A percentile compares a stretch with the other conserved stretches of the same genome.
Conservation (phyloP, 2,329 filamentous ascomycete genomes). For the Remersonia thermophila region DNA sequence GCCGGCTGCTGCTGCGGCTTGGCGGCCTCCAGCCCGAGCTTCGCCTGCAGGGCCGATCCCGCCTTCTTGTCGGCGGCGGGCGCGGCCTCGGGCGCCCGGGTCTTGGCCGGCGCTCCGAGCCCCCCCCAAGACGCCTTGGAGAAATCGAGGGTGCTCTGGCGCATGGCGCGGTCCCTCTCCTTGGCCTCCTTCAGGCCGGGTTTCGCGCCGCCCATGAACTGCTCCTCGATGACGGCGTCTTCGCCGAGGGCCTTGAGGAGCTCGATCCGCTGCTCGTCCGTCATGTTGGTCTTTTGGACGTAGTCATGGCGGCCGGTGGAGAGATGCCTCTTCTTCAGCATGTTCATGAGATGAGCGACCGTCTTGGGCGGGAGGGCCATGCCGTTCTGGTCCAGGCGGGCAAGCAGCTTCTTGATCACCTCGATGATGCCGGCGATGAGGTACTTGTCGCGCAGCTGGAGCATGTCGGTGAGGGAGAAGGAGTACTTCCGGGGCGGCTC, state of each 20-base stretch:
- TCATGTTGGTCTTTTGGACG: constrained; percentile 65
- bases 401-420: constrained; percentile 72
- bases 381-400: constrained; percentile 63
- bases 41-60: constrained; percentile 26
- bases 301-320: constrained; percentile 36
- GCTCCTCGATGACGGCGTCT: constrained; percentile 38
- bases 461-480: constrained; percentile 71
- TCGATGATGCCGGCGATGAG: constrained; percentile 71
- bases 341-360: constrained; percentile 50
- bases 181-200: constrained; percentile 22
- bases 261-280: constrained; percentile 72
- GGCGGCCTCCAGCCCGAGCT: constrained; percentile 33
- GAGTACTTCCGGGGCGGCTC: constrained; percentile 47
- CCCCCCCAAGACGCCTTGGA: constrained; percentile 34
- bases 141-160: constrained; percentile 52
- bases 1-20: constrained; percentile 26
- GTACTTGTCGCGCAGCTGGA: constrained; percentile 78
- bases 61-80: constrained; percentile 34
- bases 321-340: constrained; percentile 48
- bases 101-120: constrained; percentile 30
- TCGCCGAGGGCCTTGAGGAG: constrained; percentile 52
- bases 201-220: constrained; percentile 33
- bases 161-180: constrained; percentile 32
- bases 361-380: constrained; percentile 55
- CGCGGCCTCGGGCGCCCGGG: constrained; percentile 30